A percentile compares a stretch with the other conserved stretches of the same genome.
Conservation (phyloP, 106 monocot genomes). For the Ottelia alismoides region DNA sequence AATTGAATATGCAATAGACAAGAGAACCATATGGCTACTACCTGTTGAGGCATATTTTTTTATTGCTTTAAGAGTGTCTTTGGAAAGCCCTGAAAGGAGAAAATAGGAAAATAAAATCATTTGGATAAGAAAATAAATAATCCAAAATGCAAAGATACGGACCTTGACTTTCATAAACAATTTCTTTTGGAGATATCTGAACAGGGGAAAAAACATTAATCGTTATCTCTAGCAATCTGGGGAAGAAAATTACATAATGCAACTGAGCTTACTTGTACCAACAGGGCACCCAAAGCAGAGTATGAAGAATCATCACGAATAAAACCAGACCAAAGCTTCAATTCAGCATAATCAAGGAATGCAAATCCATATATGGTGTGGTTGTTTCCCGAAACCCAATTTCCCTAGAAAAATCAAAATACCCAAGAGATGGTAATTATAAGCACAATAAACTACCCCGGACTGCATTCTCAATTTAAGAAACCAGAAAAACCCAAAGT, state of each 20-base stretch:
- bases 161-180: constrained; percentile 86
- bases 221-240: too few species aligned
- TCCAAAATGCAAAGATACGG: not conserved
- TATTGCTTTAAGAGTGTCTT: constrained; percentile 52
- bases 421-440: too few species aligned
- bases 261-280: constrained; percentile 67
- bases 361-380: constrained; percentile 70
- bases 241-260: not conserved
- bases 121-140: not conserved
- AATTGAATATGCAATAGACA: too few species aligned
- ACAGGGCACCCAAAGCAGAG: constrained; percentile 68
- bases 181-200: constrained; percentile 92
- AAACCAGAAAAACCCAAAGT: too few species aligned
- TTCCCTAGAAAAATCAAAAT: constrained; percentile 22
- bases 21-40: constrained; percentile 21
- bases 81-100: constrained; percentile 57
- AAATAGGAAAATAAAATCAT: not conserved
- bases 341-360: constrained; percentile 82
- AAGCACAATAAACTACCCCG: too few species aligned
- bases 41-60: constrained; percentile 77
- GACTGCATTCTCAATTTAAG: too few species aligned
- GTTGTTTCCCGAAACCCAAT: constrained; percentile 13
- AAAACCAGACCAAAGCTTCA: constrained; percentile 84
- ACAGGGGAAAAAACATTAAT: too few species aligned
- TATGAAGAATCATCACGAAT: constrained; percentile 65